A percentile compares a stretch with the other conserved stretches of the same genome.
These are phyloP conservation scores for Fusarium redolens DNA, from an alignment of 2,329 filamentous ascomycete genomes.

Conservation along the genomic window DNA sequence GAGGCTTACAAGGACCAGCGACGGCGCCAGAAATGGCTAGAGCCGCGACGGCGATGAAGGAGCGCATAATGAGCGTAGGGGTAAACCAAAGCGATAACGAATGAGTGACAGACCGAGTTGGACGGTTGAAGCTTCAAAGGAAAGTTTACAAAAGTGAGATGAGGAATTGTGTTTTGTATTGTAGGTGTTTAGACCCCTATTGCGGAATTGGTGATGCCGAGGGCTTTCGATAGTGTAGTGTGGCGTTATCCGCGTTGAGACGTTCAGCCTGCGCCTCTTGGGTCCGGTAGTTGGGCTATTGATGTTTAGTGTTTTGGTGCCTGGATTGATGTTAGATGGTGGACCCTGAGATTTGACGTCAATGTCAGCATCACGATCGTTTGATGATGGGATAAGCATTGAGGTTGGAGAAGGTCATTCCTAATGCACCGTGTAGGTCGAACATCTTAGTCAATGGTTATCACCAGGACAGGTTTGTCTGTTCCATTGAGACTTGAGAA, in stretches of 20 bases:
- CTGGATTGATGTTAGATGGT: neutral
- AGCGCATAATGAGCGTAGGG: constrained; percentile 26
- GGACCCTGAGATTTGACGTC: constrained; percentile 7
- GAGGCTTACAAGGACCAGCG: constrained; percentile 28
- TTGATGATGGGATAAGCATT: too few species aligned
- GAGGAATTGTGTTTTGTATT: neutral
- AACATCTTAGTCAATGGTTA: too few species aligned
- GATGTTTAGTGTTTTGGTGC: constrained; percentile 4
- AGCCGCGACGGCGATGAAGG: constrained; percentile 25
- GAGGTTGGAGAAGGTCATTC: too few species aligned
- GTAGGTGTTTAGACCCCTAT: neutral
- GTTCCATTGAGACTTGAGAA: too few species aligned
- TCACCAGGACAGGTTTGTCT: too few species aligned
- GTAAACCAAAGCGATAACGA: neutral
- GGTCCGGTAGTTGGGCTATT: constrained; percentile 5
- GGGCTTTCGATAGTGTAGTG: constrained; percentile 9
- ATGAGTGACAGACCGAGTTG: constrained; percentile 27
- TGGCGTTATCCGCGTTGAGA: constrained; percentile 3
- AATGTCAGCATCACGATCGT: neutral
- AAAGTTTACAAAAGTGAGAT: neutral
- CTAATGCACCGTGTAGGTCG: neutral
- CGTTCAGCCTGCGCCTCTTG: constrained; percentile 10
- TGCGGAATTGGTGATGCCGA: neutral
- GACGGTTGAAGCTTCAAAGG: constrained; percentile 8
- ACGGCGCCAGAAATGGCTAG: constrained; percentile 26